These are phyloP conservation scores for Plantago rigida DNA, from an alignment of 305 asterid species.

Conservation along the genomic window DNA sequence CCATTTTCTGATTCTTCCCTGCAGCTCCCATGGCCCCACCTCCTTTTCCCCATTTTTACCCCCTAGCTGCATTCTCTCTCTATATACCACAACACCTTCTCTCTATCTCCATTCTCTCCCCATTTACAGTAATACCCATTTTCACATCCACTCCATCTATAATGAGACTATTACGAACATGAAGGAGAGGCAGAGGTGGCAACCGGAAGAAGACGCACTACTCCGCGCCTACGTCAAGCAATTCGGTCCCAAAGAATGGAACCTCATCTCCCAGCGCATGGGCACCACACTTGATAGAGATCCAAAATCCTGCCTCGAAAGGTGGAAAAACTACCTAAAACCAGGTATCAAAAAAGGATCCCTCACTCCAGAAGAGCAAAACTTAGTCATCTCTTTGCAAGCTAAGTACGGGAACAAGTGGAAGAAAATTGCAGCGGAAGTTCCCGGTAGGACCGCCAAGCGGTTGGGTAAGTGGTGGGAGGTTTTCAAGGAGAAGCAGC, in stretches of 20 bases:
- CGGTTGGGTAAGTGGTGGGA: slow-evolving; percentile 92
- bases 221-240: slow-evolving; percentile 76
- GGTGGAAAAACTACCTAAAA: slow-evolving; percentile 74
- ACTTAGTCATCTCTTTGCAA: slow-evolving; percentile 53
- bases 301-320: slow-evolving; percentile 66
- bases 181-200: slow-evolving; percentile 88
- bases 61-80: no score
- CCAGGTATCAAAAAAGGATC: slow-evolving; percentile 72
- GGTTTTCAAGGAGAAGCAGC: slow-evolving; percentile 76
- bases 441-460: slow-evolving; percentile 79
- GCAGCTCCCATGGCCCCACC: no score
- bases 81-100: no score
- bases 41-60: slow-evolving; percentile 10
- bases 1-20: slow-evolving; percentile 39
- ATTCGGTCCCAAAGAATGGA: slow-evolving; percentile 74
- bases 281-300: slow-evolving; percentile 52
- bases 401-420: slow-evolving; percentile 75
- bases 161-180: slow-evolving; percentile 24
- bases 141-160: not conserved
- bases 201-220: slow-evolving; percentile 74
- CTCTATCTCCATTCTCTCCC: not conserved
- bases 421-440: slow-evolving; percentile 76
- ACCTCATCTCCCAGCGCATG: slow-evolving; percentile 61
- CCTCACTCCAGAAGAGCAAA: slow-evolving; percentile 58
- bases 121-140: slow-evolving; percentile 1